These are phyloP conservation scores for Gonium pectorale DNA, from an alignment of 139 green algal species.

Conservation along the genomic window DNA sequence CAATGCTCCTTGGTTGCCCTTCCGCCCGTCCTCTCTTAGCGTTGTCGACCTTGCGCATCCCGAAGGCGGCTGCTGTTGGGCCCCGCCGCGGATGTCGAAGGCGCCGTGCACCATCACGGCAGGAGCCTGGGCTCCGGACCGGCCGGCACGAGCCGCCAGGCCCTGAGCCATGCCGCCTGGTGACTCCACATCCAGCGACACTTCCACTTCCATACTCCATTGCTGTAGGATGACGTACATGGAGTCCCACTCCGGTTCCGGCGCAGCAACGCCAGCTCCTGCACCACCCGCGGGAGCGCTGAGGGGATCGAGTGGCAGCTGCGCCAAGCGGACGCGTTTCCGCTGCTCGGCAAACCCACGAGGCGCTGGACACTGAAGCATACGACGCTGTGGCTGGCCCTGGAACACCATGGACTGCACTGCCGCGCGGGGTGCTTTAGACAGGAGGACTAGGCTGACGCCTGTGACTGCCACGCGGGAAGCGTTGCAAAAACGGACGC, in stretches of 20 bases:
- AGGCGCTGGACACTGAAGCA: no score
- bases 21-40: no score
- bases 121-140: neutral
- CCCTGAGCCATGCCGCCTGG: no score
- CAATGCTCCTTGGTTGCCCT: no score
- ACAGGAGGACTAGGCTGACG: conserved; percentile 10
- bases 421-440: neutral
- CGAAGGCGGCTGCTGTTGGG: neutral
- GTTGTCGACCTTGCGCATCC: neutral
- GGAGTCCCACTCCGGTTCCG: conserved; percentile 24
- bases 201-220: conserved; percentile 42
- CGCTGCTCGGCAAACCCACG: no score
- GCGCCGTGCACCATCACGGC: conserved; percentile 12
- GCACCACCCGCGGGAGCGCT: no score
- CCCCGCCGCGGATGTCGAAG: conserved; percentile 41
- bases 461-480: neutral
- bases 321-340: no score
- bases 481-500: neutral
- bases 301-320: no score
- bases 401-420: no score
- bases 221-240: conserved; percentile 28
- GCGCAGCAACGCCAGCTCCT: no score
- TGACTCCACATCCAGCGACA: neutral
- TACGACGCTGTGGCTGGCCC: no score
- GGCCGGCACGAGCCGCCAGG: neutral